Evolutionary conservation across 192 early-diverging fungal species (phyloP).

Genomic region (Pilobolus umbonatus): DNA sequence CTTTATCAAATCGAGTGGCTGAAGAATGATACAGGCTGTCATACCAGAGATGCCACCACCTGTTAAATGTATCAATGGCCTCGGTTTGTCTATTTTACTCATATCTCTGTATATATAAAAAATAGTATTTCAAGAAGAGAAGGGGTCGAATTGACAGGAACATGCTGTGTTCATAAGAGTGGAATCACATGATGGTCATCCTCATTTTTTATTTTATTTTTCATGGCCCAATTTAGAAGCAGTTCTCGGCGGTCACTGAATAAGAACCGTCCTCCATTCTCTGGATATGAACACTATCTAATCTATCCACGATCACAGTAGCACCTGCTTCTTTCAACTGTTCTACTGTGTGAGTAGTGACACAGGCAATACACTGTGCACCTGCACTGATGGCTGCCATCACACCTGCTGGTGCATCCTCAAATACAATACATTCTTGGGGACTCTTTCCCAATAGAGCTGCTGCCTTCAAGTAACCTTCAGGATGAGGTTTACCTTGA

Average conservation of each 20-base stretch:
- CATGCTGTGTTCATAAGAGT: too few relatives aligned
- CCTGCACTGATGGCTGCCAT: conserved; percentile 38
- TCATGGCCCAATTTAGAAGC: neutral
- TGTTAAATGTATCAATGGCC: conserved; percentile 53
- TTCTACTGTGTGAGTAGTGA: conserved; percentile 38
- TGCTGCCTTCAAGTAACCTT: conserved; percentile 38
- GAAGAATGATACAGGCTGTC: conserved; percentile 71
- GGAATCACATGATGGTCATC: too few relatives aligned
- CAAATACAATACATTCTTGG: conserved; percentile 50
- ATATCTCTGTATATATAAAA: neutral
- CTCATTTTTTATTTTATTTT: neutral
- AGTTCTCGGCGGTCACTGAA: neutral
- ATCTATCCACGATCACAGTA: conserved; percentile 31
- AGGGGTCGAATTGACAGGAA: neutral
- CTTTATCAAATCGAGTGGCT: conserved; percentile 87
- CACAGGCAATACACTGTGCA: conserved; percentile 35
- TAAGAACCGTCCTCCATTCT: conserved; percentile 8
- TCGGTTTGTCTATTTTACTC: neutral
- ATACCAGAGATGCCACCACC: conserved; percentile 78
- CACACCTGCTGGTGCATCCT: conserved; percentile 50
- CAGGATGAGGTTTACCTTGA: conserved; percentile 25
- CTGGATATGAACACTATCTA: conserved; percentile 34
- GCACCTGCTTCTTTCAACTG: conserved; percentile 43
- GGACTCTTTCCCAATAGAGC: conserved; percentile 26
- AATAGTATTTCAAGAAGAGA: neutral